Evolutionary conservation across 2,329 filamentous ascomycete genomes (phyloP).

Genomic region (Orbilia oligospora): DNA sequence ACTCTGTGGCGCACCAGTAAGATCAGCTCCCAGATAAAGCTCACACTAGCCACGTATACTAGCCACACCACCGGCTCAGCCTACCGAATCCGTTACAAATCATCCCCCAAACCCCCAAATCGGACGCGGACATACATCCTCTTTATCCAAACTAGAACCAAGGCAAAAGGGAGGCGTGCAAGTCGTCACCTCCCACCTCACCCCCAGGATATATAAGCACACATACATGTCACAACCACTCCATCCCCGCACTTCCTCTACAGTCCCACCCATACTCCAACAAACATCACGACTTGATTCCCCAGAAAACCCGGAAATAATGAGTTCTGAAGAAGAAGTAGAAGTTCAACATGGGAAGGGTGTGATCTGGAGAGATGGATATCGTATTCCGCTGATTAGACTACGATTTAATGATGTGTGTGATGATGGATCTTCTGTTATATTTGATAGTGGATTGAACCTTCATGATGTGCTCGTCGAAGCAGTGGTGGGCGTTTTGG

Average conservation of each 20-base stretch:
- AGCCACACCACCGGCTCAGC: slow-evolving; percentile 50
- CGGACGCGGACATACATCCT: slow-evolving; percentile 5
- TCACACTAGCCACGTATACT: slow-evolving; percentile 34
- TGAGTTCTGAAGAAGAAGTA: slow-evolving; percentile 28
- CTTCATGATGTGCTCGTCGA: slow-evolving; percentile 74
- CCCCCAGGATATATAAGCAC: too few species aligned
- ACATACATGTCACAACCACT: slow-evolving; percentile 37
- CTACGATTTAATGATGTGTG: slow-evolving; percentile 74
- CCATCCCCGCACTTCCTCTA: slow-evolving; percentile 58
- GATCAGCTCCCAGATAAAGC: not conserved
- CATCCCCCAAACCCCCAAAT: slow-evolving; percentile 23
- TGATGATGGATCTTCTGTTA: slow-evolving; percentile 75
- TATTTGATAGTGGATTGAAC: slow-evolving; percentile 76
- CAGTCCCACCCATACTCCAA: slow-evolving; percentile 48
- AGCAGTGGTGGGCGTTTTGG: slow-evolving; percentile 78
- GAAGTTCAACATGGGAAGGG: slow-evolving; percentile 16
- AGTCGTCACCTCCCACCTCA: not conserved
- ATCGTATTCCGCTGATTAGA: slow-evolving; percentile 68
- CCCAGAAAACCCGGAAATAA: slow-evolving; percentile 48
- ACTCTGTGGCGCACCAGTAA: slow-evolving; percentile 17
- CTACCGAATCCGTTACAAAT: slow-evolving; percentile 46
- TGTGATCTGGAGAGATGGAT: slow-evolving; percentile 13
- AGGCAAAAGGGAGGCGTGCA: not conserved
- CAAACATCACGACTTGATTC: slow-evolving; percentile 42
- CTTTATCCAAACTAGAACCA: not conserved